These are phyloP conservation scores for Lumnitzera littorea DNA, from an alignment of 345 rosid species.

Conservation along the genomic window DNA sequence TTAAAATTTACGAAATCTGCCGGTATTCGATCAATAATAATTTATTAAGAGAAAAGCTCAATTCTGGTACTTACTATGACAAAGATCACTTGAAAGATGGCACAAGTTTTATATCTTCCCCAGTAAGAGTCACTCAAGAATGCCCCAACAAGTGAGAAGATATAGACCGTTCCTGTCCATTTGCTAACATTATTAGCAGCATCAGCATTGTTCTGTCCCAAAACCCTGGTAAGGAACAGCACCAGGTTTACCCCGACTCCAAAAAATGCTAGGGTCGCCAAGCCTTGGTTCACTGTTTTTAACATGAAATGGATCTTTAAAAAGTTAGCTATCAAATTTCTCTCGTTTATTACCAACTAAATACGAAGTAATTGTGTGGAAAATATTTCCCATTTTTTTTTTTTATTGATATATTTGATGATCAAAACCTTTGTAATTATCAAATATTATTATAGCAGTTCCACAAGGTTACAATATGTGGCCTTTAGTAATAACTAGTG, in stretches of 20 bases:
- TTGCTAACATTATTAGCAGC: slow-evolving; percentile 99
- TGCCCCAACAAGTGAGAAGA: slow-evolving; percentile 96
- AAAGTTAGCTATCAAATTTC: not conserved
- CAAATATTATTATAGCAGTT: too few species aligned
- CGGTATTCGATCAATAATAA: too few species aligned
- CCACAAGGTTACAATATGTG: too few species aligned
- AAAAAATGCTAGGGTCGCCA: slow-evolving; percentile 96
- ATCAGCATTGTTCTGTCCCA: slow-evolving; percentile 86
- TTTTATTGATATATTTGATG: too few species aligned
- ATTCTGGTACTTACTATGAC: slow-evolving; percentile 59
- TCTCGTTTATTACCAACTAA: not conserved
- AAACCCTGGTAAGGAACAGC: slow-evolving; percentile 87
- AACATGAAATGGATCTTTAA: not conserved
- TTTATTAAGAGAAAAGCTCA: not conserved
- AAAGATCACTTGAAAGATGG: slow-evolving; percentile 87
- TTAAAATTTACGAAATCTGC: too few species aligned
- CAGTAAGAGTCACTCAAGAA: slow-evolving; percentile 97
- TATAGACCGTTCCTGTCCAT: slow-evolving; percentile 99
- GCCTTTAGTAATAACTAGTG: too few species aligned
- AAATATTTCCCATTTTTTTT: too few species aligned
- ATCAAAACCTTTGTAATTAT: too few species aligned
- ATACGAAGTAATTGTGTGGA: not conserved
- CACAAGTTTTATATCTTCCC: slow-evolving; percentile 99
- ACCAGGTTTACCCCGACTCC: slow-evolving; percentile 98
- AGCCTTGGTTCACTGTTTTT: slow-evolving; percentile 82